Evolutionary conservation across 768 basidiomycete species (phyloP).

Genomic region (Lentinula raphanica): DNA sequence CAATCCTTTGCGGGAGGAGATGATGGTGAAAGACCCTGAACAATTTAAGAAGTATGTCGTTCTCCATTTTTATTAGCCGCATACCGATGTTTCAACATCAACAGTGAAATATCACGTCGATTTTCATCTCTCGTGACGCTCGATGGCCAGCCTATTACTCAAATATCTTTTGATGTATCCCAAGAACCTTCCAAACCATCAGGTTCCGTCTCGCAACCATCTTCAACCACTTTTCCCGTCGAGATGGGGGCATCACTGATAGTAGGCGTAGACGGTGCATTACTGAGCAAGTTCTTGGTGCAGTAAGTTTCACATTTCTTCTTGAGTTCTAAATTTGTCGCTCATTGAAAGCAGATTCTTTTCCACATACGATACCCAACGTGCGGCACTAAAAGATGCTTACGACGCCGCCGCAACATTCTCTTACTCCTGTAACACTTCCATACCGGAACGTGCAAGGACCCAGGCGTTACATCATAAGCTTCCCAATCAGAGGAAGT

Average conservation of each 20-base stretch:
- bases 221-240: constrained; percentile 71
- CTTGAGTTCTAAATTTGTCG: constrained; percentile 7
- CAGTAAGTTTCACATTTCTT: constrained; percentile 41
- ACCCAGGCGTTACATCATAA: constrained; percentile 63
- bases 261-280: constrained; percentile 60
- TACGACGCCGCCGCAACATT: constrained; percentile 90
- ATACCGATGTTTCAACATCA: background rate
- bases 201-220: constrained; percentile 33
- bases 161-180: constrained; percentile 77
- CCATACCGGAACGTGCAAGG: constrained; percentile 73
- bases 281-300: constrained; percentile 75
- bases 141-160: constrained; percentile 73
- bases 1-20: constrained; percentile 67
- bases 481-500: constrained; percentile 77
- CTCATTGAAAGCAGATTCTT: constrained; percentile 58
- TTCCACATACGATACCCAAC: constrained; percentile 73
- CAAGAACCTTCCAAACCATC: constrained; percentile 42
- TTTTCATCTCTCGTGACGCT: constrained; percentile 81
- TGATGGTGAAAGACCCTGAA: constrained; percentile 49
- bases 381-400: constrained; percentile 58
- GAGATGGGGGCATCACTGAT: constrained; percentile 72
- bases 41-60: constrained; percentile 61
- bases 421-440: constrained; percentile 82
- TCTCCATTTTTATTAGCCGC: background rate
- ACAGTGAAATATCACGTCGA: constrained; percentile 73